Percentiles rank a stretch among this genome's conserved stretches.
phyloP scores from a whole-genome alignment of 2,329 filamentous ascomycete species.

The Plenodomus lindquistii region DNA sequence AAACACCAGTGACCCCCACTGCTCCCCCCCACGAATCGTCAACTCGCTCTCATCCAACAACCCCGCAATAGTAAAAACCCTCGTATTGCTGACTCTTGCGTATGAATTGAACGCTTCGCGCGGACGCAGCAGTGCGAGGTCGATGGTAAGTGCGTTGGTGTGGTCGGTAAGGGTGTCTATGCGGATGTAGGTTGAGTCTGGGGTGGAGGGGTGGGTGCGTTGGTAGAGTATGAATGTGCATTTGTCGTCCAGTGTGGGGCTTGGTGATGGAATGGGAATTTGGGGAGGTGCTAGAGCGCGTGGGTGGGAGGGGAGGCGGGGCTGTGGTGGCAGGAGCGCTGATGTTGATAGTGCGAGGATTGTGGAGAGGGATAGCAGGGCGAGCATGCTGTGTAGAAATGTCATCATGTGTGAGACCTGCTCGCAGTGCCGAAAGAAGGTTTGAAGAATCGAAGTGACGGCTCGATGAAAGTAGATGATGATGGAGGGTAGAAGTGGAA shows the following conservation, averaged over 20 bases:
- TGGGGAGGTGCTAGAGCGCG: constrained; percentile 1
- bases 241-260: constrained; percentile 3
- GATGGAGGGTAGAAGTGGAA: too few relatives aligned
- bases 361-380: neutral
- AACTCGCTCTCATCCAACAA: constrained; percentile 12
- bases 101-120: constrained; percentile 16
- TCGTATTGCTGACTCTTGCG: constrained; percentile 5
- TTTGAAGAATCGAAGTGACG: too few relatives aligned
- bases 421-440: too few relatives aligned
- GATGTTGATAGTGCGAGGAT: neutral
- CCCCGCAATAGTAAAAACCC: constrained; percentile 12
- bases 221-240: constrained; percentile 25
- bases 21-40: constrained; percentile 7
- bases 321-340: neutral
- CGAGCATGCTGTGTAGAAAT: too few relatives aligned
- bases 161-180: constrained; percentile 15
- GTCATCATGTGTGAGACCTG: too few relatives aligned
- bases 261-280: too few relatives aligned
- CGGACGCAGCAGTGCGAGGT: constrained; percentile 15
- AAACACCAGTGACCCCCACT: constrained; percentile 9
- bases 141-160: constrained; percentile 14
- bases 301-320: neutral
- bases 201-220: constrained; percentile 7
- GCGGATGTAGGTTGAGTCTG: constrained; percentile 16
- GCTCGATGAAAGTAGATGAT: too few relatives aligned